Percentiles rank a stretch among this genome's conserved stretches.
phyloP scores from a whole-genome alignment of 176 grass and related monocot genomes.

The Oropetium thomaeum region DNA sequence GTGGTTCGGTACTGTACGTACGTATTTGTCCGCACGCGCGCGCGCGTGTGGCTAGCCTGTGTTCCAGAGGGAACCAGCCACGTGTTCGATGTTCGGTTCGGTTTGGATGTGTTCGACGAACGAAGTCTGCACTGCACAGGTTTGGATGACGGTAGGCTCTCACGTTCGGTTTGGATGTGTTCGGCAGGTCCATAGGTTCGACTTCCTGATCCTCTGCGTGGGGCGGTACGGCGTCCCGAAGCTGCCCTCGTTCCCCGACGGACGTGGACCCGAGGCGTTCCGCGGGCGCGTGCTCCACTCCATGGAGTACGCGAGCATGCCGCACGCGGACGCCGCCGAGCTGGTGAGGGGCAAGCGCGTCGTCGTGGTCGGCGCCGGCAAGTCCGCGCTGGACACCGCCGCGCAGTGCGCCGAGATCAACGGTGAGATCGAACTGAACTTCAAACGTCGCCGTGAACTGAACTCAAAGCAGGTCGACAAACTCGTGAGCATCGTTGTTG shows the following conservation, averaged over 20 bases:
- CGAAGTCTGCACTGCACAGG: neutral
- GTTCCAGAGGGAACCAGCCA: no score
- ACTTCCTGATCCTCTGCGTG: conserved; percentile 67
- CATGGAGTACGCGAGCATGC: conserved; percentile 40
- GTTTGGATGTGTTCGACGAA: neutral
- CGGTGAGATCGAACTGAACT: conserved; percentile 6
- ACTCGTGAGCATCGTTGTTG: no score
- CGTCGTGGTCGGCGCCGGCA: conserved; percentile 29
- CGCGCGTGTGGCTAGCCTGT: neutral
- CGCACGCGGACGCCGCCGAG: conserved; percentile 3
- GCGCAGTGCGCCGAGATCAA: conserved; percentile 29
- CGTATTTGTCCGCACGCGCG: no score
- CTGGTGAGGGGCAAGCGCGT: conserved; percentile 28
- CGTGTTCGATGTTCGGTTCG: no score
- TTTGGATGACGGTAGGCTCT: no score
- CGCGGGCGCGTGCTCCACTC: conserved; percentile 47
- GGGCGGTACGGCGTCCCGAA: conserved; percentile 57
- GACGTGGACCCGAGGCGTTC: conserved; percentile 47
- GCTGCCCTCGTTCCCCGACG: conserved; percentile 33
- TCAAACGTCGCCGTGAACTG: no score
- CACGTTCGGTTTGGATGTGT: neutral
- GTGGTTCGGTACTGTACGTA: neutral
- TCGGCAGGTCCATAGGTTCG: conserved; percentile 37
- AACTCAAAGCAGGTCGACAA: no score
- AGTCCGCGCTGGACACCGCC: conserved; percentile 27